Conservation (phyloP, 768 basidiomycete species). For the Podaxis carcinomalis region DNA sequence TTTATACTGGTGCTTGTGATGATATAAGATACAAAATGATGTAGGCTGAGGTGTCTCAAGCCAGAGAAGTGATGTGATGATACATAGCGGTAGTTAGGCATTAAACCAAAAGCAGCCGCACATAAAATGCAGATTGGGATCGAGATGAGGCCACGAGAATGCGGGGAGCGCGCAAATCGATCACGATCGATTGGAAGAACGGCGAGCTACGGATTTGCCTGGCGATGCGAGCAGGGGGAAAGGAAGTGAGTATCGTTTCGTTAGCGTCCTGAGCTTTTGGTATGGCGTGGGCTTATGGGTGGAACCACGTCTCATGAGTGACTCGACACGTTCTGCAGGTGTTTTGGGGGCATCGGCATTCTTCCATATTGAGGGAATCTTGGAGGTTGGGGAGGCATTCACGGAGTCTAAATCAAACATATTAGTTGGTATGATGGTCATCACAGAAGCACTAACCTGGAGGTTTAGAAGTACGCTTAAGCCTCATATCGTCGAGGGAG, state of each 20-base stretch:
- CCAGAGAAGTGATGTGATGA: neutral
- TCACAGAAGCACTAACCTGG: neutral
- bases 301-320: conserved; percentile 20
- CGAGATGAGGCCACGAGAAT: neutral
- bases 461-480: neutral
- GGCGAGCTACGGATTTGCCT: conserved; percentile 11
- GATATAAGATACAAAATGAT: neutral
- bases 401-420: neutral
- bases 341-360: conserved; percentile 36
- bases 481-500: conserved; percentile 10
- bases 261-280: conserved; percentile 36
- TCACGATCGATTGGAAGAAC: conserved; percentile 7
- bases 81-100: neutral
- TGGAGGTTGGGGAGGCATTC: neutral
- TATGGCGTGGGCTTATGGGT: conserved; percentile 29
- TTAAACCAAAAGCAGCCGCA: neutral
- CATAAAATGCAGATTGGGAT: neutral
- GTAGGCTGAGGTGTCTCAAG: neutral
- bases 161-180: neutral
- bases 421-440: neutral
- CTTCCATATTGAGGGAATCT: conserved; percentile 49
- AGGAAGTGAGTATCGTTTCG: conserved; percentile 46
- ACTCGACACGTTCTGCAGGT: conserved; percentile 27
- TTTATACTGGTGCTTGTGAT: neutral
- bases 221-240: conserved; percentile 33